Evolutionary conservation across 257 asterid species (phyloP), one percentile per base, ranked within the genome.

Genomic region (Mitragyna speciosa): DNA sequence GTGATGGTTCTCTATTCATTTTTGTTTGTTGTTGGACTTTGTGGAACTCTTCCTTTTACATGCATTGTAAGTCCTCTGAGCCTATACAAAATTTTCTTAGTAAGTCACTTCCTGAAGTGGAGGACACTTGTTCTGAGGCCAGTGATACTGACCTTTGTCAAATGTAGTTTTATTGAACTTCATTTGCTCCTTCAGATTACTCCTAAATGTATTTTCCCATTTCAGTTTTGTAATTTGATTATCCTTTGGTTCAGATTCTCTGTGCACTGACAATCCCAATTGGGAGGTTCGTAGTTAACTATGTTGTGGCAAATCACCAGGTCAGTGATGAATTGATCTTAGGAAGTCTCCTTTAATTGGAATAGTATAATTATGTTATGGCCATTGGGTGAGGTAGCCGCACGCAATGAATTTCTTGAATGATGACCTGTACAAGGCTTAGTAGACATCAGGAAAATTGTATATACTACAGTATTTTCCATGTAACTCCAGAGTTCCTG

Each of bases 261-360:
- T 81, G 94, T 82, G 90, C 89, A 74, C 69, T 87, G 71, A 94
- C 97, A 69, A 70, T 91, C 63, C 98, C 98, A 0, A 30, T 91
- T 22, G 98, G 94, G 66, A 91, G 77, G 61, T 70, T 76, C 28
- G 88, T 89, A 12, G 87, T 86, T 77, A 84, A 84, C 79, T 94
- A 84, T 75, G 94, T 92, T 20, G 91, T 87, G 75, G 75, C 83
- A 54, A 90, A 92, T 86, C 94, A 91, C 76, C 78, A 59, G 88
- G 97, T 92, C 69, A 86, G 95, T 83, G 76, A 80, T 30, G 39
- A 78, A 59, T 49, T 64, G 22, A 33, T 74, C 52, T 24, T 24
- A n/a, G 30, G 66, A 59, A 59, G 2, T 30, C 66, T 22, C 66
- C 30, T 24, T 59, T 22, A 59, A 59, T n/a, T n/a, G 66, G 66